Base-by-base conservation (phyloP, 805 yeast species). In the Wickerhamomyces subpelliculosus region DNA sequence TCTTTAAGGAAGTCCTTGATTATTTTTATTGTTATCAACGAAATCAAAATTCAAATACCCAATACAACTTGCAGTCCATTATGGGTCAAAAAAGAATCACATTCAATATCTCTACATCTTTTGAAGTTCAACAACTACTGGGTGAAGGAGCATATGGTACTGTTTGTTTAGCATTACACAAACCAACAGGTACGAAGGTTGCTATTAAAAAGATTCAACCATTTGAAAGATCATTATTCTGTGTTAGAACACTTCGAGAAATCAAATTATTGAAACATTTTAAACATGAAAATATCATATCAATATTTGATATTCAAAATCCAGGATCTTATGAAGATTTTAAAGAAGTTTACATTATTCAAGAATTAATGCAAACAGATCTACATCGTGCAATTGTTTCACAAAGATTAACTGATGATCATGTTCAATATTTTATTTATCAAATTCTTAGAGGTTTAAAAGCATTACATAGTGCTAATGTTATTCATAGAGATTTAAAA, bases 101-200 rank as follows among this genome's bases (percentile, higher is more conserved):
- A 3, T 90, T 90, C 69, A 86, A 87, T 58, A 90, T 90, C 21
- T 79, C 89, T 22, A 84, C 83, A 44, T 88, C 85, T 54, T 90
- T 89, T 60, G 87, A 87, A 58, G 78, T 90, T 34, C 68, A 80
- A 36, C 87, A 85, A 47, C 75, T 90, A 13, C 80, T 90, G 2
- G 97, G 97, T 8, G 95, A 88, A 60, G 97, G 97, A 16, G 97
- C 97, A 0, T 90, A 90, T 56, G 97, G 97, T 6, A 78, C 89
- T 11, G 97, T 90, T 10, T 80, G 96, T 59, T 77, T 90, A 10
- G 97, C 97, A 0, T 62, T 80, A 10, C 96, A 90, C 61, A 75
- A 76, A 52, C 95, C 96, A 6, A 75, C 93, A 1, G 81, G 82
- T 38, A 89, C 83, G 49, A 78, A 78, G 46, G 97, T 90, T n/a